phyloP scores from a whole-genome alignment of 2,329 filamentous ascomycete genomes.

The Exophiala xenobiotica region DNA sequence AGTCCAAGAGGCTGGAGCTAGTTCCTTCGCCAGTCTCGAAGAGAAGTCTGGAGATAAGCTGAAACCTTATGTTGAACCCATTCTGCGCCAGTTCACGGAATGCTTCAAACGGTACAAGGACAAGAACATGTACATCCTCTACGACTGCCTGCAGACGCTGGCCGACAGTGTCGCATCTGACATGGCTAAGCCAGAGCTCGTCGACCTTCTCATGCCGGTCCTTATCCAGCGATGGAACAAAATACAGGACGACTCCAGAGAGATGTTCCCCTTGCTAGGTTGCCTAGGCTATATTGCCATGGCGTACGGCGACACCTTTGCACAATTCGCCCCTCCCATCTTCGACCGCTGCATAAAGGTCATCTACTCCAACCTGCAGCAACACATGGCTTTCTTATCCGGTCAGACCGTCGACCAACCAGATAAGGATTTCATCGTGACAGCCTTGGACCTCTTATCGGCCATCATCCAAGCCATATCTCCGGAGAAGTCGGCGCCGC shows the following conservation, averaged over 20 bases:
- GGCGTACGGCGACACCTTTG: conserved; percentile 77
- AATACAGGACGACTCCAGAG: conserved; percentile 82
- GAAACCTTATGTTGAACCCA: conserved; percentile 82
- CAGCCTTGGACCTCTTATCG: conserved; percentile 88
- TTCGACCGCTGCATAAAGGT: conserved; percentile 87
- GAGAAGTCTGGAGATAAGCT: conserved; percentile 83
- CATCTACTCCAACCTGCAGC: conserved; percentile 86
- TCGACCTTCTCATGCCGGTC: conserved; percentile 85
- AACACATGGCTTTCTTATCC: conserved; percentile 67
- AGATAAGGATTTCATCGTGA: conserved; percentile 96
- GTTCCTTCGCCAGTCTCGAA: conserved; percentile 92
- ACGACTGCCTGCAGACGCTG: conserved; percentile 96
- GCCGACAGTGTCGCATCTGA: conserved; percentile 85
- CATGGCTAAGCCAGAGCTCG: conserved; percentile 76
- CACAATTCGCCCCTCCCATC: conserved; percentile 80
- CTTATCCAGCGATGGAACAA: conserved; percentile 84
- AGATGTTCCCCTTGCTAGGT: conserved; percentile 93
- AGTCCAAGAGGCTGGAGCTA: conserved; percentile 93
- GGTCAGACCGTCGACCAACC: conserved; percentile 72
- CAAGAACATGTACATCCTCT: conserved; percentile 97
- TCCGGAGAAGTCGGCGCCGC: conserved; percentile 67
- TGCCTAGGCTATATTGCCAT: conserved; percentile 92
- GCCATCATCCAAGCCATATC: conserved; percentile 89
- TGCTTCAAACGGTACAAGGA: conserved; percentile 98
- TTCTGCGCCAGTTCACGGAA: conserved; percentile 84